A percentile compares a stretch with the other conserved stretches of the same genome.
phyloP scores from a whole-genome alignment of 805 yeast genomes.

The Komagataella kurtzmanii region DNA sequence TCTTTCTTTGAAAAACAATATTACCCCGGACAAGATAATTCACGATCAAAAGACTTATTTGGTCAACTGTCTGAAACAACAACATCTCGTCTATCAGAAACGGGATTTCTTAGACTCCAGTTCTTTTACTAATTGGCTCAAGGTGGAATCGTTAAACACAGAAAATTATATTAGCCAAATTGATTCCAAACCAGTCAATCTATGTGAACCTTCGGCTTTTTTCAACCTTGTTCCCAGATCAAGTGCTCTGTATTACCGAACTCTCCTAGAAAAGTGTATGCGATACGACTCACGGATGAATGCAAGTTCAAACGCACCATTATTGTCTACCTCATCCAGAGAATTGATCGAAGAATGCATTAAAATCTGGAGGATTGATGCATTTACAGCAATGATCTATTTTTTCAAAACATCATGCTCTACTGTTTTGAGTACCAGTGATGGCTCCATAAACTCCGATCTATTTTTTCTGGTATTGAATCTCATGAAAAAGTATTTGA shows the following conservation, averaged over 20 bases:
- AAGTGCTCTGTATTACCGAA: slow-evolving; percentile 22
- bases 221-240: slow-evolving; percentile 40
- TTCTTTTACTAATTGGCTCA: background rate
- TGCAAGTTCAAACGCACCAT: background rate
- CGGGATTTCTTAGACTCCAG: background rate
- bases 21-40: background rate
- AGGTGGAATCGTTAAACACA: slow-evolving; percentile 12
- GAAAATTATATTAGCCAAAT: slow-evolving; percentile 13
- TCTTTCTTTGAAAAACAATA: slow-evolving; percentile 4
- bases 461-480: background rate
- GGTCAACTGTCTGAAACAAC: slow-evolving; percentile 12
- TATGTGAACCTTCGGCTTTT: slow-evolving; percentile 22
- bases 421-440: slow-evolving; percentile 15
- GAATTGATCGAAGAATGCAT: background rate
- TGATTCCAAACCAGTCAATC: slow-evolving; percentile 19
- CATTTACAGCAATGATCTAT: slow-evolving; percentile 24
- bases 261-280: background rate
- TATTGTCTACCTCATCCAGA: background rate
- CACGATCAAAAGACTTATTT: background rate
- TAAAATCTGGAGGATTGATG: slow-evolving; percentile 24
- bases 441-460: slow-evolving; percentile 8
- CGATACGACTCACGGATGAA: background rate
- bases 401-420: background rate
- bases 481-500: background rate
- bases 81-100: slow-evolving; percentile 1